Evolutionary conservation across 2,329 filamentous ascomycete genomes (phyloP).

Genomic region (Talaromyces sp.): DNA sequence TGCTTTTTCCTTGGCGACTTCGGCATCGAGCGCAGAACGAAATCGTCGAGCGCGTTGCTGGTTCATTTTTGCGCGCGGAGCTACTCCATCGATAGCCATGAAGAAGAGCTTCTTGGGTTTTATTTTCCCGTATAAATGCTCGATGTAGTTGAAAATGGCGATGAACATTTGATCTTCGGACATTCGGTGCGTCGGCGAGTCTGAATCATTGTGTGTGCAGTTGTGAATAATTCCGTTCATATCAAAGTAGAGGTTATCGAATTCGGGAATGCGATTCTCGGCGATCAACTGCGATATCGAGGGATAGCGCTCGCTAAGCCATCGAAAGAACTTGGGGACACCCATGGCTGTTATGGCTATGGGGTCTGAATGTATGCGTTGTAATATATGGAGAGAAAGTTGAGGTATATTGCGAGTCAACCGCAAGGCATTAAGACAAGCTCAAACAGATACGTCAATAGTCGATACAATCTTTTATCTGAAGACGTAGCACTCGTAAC

Average conservation of each 20-base stretch:
- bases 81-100: constrained; percentile 98
- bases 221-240: constrained; percentile 99
- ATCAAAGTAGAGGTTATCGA: constrained; percentile 82
- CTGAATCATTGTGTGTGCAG: constrained; percentile 95
- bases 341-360: constrained; percentile 52
- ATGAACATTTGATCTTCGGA: constrained; percentile 99
- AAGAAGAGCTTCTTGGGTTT: constrained; percentile 98
- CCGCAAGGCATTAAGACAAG: constrained; percentile 22
- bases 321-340: constrained; percentile 91
- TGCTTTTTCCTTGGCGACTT: constrained; percentile 88
- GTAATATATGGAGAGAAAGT: constrained; percentile 17
- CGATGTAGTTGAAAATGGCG: constrained; percentile 99
- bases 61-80: constrained; percentile 98
- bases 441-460: not conserved
- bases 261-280: constrained; percentile 98
- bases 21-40: constrained; percentile 86
- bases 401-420: constrained; percentile 11
- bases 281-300: constrained; percentile 97
- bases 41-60: constrained; percentile 95
- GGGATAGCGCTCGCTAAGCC: constrained; percentile 98
- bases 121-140: constrained; percentile 97
- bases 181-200: constrained; percentile 86
- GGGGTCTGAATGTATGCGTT: constrained; percentile 21
- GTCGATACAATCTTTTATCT: not conserved
- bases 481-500: not conserved